These are phyloP conservation scores for Phytopythium ostracodes DNA, from an alignment of 352 stramenopile genomes.

Conservation along the genomic window DNA sequence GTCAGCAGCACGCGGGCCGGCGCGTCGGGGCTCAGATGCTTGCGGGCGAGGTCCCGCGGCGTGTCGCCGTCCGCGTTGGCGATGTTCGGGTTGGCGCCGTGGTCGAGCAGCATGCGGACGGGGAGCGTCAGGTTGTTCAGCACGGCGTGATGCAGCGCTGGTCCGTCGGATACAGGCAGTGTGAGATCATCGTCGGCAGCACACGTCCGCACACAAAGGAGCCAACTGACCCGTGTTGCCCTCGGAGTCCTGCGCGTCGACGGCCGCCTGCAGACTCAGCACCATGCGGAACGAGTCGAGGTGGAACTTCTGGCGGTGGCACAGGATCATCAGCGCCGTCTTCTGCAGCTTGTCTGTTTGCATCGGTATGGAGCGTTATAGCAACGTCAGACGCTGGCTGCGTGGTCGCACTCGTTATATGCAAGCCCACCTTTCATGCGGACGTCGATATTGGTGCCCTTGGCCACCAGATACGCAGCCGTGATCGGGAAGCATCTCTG, in stretches of 20 bases:
- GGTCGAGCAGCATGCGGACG: constrained; percentile 69
- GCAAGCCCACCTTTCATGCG: constrained; percentile 30
- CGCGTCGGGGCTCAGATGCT: constrained; percentile 31
- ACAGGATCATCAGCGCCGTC: constrained; percentile 72
- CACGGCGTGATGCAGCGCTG: constrained; percentile 64
- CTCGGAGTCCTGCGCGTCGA: constrained; percentile 51
- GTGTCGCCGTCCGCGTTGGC: constrained; percentile 45
- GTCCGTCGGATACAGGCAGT: no score
- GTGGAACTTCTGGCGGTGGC: constrained; percentile 65
- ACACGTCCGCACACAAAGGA: neutral
- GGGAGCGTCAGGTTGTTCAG: constrained; percentile 56
- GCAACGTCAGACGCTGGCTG: neutral
- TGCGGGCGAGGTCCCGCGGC: constrained; percentile 37
- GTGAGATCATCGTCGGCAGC: no score
- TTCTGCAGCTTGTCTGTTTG: constrained; percentile 27
- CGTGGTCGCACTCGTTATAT: no score
- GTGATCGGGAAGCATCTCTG: constrained; percentile 70
- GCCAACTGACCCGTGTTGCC: constrained; percentile 59
- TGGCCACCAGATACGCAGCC: constrained; percentile 71
- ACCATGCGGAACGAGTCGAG: constrained; percentile 83
- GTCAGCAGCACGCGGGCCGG: constrained; percentile 39
- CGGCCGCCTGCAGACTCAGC: constrained; percentile 51
- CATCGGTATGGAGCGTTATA: neutral
- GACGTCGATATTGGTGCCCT: constrained; percentile 63
- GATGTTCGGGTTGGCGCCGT: constrained; percentile 36